Evolutionary conservation across 2,329 filamentous ascomycete genomes (phyloP), one percentile per base, ranked within the genome.

Genomic region (Fusarium nematophilum): DNA sequence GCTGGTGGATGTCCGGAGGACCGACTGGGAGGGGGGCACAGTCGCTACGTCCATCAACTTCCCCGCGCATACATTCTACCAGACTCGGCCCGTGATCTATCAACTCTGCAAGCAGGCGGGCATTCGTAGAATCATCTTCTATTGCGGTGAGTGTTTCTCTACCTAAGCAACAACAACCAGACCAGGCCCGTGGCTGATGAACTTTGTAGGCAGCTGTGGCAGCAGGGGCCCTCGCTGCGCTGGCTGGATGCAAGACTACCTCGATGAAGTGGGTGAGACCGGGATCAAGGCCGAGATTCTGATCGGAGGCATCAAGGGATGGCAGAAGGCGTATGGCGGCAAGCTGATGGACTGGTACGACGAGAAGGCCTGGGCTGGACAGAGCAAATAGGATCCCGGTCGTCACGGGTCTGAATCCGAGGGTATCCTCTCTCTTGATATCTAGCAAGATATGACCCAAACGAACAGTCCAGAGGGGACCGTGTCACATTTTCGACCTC

Each of bases 21-120:
- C 72, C 4, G 83, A 86, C 62, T 82, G 80, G 74, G 78, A 80
- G 66, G 87, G 87, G 21, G 87, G 86, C 33, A 88, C 85, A 0
- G 83, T 90, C 49, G 73, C 74, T 8, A 81, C 79, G 3, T 86
- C 86, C 1, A 76, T 89, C 59, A 86, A 86, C 60, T 73, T 86
- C 11, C 83, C 83, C 1, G 83, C 83, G 8, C 83, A 86, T 48
- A 80, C 77, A 10, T 77, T 86, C 31, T 84, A 83, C 47, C 79
- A 80, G 45, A 81, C 80, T 4, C 75, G 83, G 6, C 75, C 78
- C 4, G 72, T 74, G 6, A 67, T 85, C 23, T 79, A 84, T 57
- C 76, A 77, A 37, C 72, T 86, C 14, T 81, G 79, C 71, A 79
- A 78, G 59, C 76, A 80, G 51, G 83, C 82, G 2, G 77, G 76